These are phyloP conservation scores for Shiraia sp. DNA, from an alignment of 2,329 filamentous ascomycete species.

Conservation along the genomic window DNA sequence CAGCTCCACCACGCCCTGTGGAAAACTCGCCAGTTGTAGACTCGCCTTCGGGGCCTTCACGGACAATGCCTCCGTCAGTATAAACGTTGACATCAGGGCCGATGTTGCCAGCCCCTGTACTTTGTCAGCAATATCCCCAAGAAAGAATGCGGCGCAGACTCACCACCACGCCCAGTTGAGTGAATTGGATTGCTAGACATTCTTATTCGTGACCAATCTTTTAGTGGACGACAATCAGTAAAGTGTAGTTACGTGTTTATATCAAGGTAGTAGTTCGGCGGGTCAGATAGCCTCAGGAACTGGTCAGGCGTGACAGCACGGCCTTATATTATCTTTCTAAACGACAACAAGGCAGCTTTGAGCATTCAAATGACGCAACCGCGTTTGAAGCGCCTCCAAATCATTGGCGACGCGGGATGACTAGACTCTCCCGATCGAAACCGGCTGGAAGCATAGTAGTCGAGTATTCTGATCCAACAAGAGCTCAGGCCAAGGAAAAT, in stretches of 20 bases:
- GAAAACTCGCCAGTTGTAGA: slow-evolving; percentile 46
- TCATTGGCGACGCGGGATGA: slow-evolving; percentile 36
- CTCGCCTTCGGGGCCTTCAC: slow-evolving; percentile 49
- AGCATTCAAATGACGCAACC: slow-evolving; percentile 34
- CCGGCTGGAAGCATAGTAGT: slow-evolving; percentile 17
- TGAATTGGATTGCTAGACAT: slow-evolving; percentile 48
- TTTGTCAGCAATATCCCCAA: slow-evolving; percentile 8
- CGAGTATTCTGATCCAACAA: slow-evolving; percentile 19
- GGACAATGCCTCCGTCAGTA: slow-evolving; percentile 51
- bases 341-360: slow-evolving; percentile 18
- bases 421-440: slow-evolving; percentile 14
- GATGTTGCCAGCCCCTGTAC: slow-evolving; percentile 62
- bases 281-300: slow-evolving; percentile 8
- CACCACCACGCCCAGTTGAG: slow-evolving; percentile 64
- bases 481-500: slow-evolving; percentile 22
- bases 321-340: slow-evolving; percentile 40
- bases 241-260: slow-evolving; percentile 8
- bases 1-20: slow-evolving; percentile 47
- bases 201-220: slow-evolving; percentile 6
- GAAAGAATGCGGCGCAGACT: slow-evolving; percentile 8
- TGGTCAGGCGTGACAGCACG: slow-evolving; percentile 12
- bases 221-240: slow-evolving; percentile 8
- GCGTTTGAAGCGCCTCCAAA: slow-evolving; percentile 10
- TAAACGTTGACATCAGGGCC: slow-evolving; percentile 54
- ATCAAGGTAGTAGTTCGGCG: slow-evolving; percentile 9